Evolutionary conservation across 305 asterid genomes (phyloP), one percentile per base, ranked within the genome.

Genomic region (Withania somnifera): DNA sequence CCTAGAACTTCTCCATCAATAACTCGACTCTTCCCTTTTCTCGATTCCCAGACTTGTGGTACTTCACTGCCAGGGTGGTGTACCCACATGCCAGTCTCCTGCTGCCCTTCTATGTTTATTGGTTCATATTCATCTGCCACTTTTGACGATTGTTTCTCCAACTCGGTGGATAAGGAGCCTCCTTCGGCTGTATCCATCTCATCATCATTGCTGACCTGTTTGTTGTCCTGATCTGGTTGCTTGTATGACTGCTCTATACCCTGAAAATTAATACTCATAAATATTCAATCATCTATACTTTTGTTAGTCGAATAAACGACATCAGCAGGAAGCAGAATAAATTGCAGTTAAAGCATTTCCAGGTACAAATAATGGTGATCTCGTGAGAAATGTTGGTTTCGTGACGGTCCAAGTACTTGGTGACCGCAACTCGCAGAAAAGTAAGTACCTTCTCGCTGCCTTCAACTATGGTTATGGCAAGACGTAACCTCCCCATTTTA

Each of bases 31-130:
- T 86, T 96, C 77, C 95, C 98, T 86, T 90, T 94, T 85, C 98
- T 91, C 61, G 93, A 91, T 88, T 93, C 97, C 98, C 98, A 96
- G 22, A 88, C 88, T 82, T 88, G 97, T 38, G 90, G 87, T 42
- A 90, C 93, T 84, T 94, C 99, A 85, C 93, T 88, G 60, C 99
- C 99, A 2, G 99, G 99, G 80, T 84, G 98, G 86, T 94, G 98
- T 83, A 94, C 92, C 98, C 98, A 97, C 66, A 94, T 85, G 83
- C 99, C 99, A 1, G 98, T 94, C 82, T 91, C 93, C 6, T 87
- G 47, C 84, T 91, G 88, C 61, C 98, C 99, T 73, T 93, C 92
- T 6, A 94, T 78, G 83, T 90, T 85, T 54, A 97, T 86, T 9
- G 97, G 97, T 83, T 93, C 99, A 82, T 87, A 92, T 81, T 80